Evolutionary conservation across 1,284 basidiomycete species (phyloP), one percentile per base, ranked within the genome.

Genomic region (Austropuccinia psidii): DNA sequence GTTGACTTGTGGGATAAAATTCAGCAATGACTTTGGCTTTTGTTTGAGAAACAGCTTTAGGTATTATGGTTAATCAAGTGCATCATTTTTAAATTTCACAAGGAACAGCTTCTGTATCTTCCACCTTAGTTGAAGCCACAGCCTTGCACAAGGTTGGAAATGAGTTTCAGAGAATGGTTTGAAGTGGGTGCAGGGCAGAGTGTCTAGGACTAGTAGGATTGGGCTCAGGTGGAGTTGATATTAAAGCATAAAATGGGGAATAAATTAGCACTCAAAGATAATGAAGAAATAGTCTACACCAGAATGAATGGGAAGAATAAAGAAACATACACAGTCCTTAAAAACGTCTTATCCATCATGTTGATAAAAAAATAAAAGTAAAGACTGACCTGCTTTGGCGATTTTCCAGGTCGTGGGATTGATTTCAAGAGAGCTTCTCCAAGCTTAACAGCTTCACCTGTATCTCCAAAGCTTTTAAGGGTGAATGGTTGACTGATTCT

Each of bases 181-280:
- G 81, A 85, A 76, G 81, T 75, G 74, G 81, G 74, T 76, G 81
- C 72, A 75, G 86, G 19, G 85, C 82, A 4, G 85, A 85, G 9
- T 81, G 77, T 4, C 81, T 80, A 0, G 91, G 90, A 62, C 86
- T 87, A 0, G 90, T 89, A 19, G 87, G 85, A 79, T 95, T 90
- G 0, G 90, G 89, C 1, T 83, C 82, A 4, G 91, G 88, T 0
- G 95, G 83, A 0, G 83, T 82, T 1, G 86, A 87, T 2, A 98
- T 83, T 0, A 87, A 82, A 0, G 83, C 76, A 77, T 89, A 89
- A 33, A 89, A 82, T 0, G 85, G 83, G 8, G 93, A 94, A 11
- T 86, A 86, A 0, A 91, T 90, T 5, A 97, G 86, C 11, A 93
- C 83, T 35, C n/a, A 89, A 83, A 3, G 84, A 84, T 11, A 98